Evolutionary conservation across 441 rosid genomes (phyloP).

Genomic region (Pelargonium fulgidum): DNA sequence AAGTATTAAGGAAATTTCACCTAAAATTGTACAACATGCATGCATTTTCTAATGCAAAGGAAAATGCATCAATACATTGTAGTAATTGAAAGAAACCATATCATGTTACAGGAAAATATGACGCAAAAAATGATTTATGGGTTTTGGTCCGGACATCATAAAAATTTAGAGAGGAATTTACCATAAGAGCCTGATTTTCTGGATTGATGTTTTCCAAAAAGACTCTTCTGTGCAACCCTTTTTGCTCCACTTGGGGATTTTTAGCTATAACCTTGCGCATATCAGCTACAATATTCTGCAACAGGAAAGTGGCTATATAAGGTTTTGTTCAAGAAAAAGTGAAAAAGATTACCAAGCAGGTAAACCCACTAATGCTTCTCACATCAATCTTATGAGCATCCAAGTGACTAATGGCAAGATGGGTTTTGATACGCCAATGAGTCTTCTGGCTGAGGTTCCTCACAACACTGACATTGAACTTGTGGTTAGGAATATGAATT

Average conservation of each 20-base stretch:
- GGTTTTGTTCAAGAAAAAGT: slow-evolving; percentile 8
- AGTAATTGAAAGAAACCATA: background rate
- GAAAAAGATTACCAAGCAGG: slow-evolving; percentile 12
- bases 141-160: background rate
- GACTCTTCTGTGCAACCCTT: slow-evolving; percentile 63
- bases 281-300: slow-evolving; percentile 58
- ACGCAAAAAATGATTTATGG: background rate
- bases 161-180: slow-evolving; percentile 20
- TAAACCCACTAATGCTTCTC: slow-evolving; percentile 26
- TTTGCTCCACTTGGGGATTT: slow-evolving; percentile 68
- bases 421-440: slow-evolving; percentile 75
- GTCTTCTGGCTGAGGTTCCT: slow-evolving; percentile 69
- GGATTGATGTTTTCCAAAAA: slow-evolving; percentile 47
- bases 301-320: background rate
- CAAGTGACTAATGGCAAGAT: slow-evolving; percentile 62
- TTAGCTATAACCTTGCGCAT: slow-evolving; percentile 74
- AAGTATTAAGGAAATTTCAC: background rate
- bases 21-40: background rate
- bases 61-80: background rate
- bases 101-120: background rate
- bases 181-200: slow-evolving; percentile 64
- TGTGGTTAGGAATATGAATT: slow-evolving; percentile 70
- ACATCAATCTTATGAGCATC: slow-evolving; percentile 61
- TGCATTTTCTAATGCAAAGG: background rate
- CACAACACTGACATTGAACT: slow-evolving; percentile 59